Conservation (phyloP, 345 rosid species). For the Brassica juncea region DNA sequence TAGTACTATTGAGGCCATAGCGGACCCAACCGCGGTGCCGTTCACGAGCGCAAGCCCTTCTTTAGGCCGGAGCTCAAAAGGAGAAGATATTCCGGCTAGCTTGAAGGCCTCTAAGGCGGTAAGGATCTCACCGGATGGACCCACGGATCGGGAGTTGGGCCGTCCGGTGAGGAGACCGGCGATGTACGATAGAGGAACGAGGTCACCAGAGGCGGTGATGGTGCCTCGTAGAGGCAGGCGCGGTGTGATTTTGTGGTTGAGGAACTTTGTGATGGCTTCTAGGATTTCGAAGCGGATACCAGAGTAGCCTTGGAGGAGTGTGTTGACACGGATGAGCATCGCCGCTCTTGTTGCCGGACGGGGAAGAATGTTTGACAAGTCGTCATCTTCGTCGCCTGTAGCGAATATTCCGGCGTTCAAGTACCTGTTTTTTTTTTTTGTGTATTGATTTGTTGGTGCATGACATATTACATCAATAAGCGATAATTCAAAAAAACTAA, state of each 20-base stretch:
- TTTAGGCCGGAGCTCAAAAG: slow-evolving; percentile 69
- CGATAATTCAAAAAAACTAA: too few relatives aligned
- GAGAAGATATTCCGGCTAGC: slow-evolving; percentile 40
- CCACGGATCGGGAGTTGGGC: slow-evolving; percentile 58
- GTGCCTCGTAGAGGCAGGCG: slow-evolving; percentile 73
- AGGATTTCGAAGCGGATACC: slow-evolving; percentile 72
- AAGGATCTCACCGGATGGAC: slow-evolving; percentile 53
- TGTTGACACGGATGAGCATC: slow-evolving; percentile 76
- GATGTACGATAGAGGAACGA: slow-evolving; percentile 67
- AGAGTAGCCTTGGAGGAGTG: slow-evolving; percentile 72
- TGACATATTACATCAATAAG: too few relatives aligned
- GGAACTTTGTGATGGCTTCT: slow-evolving; percentile 61
- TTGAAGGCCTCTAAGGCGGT: slow-evolving; percentile 52
- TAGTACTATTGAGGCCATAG: slow-evolving; percentile 64
- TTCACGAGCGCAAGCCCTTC: slow-evolving; percentile 79
- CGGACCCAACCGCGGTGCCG: slow-evolving; percentile 76
- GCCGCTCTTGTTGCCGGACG: slow-evolving; percentile 67
- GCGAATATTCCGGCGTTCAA: slow-evolving; percentile 67
- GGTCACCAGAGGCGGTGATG: slow-evolving; percentile 71
- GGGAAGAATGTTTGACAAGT: slow-evolving; percentile 55
- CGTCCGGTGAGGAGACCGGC: slow-evolving; percentile 62
- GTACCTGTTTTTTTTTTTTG: slow-evolving; percentile 40
- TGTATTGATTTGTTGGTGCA: too few relatives aligned
- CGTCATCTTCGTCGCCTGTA: slow-evolving; percentile 46
- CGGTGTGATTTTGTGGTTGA: slow-evolving; percentile 67